phyloP scores from a whole-genome alignment of 1,139 yeast genomes.

The Suhomyces bribrorum region DNA sequence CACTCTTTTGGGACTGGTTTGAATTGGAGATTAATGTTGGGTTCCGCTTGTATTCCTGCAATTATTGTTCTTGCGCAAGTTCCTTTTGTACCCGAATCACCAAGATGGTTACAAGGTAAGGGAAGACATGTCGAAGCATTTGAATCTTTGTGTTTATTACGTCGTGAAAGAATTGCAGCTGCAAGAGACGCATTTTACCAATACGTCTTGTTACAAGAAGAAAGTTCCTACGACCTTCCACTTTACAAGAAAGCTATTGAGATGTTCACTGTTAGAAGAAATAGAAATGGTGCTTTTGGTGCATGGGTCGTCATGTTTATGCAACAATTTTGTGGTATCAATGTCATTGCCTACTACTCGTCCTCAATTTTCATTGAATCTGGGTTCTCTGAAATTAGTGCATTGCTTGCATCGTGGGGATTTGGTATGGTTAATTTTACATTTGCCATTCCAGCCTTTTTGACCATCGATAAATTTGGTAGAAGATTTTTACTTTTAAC shows the following conservation, averaged over 20 bases:
- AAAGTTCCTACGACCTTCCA: constrained; percentile 57
- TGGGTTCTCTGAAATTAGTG: constrained; percentile 58
- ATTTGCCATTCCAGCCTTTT: constrained; percentile 82
- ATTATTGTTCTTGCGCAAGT: constrained; percentile 63
- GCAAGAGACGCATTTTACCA: constrained; percentile 32
- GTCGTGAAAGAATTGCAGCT: constrained; percentile 23
- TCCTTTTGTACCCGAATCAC: constrained; percentile 45
- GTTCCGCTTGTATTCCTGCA: constrained; percentile 76
- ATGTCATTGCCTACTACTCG: constrained; percentile 82
- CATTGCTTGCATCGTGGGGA: constrained; percentile 82
- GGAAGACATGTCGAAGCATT: constrained; percentile 27
- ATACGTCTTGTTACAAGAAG: constrained; percentile 52
- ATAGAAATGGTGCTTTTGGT: constrained; percentile 79
- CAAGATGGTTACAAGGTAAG: constrained; percentile 34
- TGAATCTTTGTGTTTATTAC: constrained; percentile 22
- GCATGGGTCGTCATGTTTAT: constrained; percentile 83
- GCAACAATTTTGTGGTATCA: constrained; percentile 93
- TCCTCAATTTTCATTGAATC: constrained; percentile 72
- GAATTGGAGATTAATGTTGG: constrained; percentile 82
- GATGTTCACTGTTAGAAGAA: constrained; percentile 70
- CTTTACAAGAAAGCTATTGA: constrained; percentile 53
- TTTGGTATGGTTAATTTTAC: constrained; percentile 79
- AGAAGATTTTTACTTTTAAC: constrained; percentile 67
- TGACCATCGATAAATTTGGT: constrained; percentile 79
- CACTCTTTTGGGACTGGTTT: constrained; percentile 37